Conservation (phyloP, 202 grass and related monocot genomes). For the Schoenoplectus tabernaemontani region DNA sequence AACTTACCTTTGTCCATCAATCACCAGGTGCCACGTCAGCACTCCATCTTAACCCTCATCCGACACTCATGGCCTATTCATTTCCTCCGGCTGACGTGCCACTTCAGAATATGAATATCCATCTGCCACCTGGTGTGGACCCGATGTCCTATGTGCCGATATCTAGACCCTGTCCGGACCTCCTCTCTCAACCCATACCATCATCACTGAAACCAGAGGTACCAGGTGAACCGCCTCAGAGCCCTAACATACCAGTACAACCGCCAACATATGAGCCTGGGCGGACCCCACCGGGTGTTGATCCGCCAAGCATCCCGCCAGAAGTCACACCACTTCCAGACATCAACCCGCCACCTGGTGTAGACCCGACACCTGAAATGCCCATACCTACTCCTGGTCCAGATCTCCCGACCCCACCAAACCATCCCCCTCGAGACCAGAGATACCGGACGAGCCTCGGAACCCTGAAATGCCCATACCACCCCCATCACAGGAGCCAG, state of each 20-base stretch:
- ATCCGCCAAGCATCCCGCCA: neutral
- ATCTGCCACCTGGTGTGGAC: constrained; percentile 29
- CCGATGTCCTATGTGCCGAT: neutral
- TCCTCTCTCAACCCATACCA: constrained; percentile 30
- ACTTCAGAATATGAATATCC: constrained; percentile 24
- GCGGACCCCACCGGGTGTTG: constrained; percentile 17
- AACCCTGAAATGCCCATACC: constrained; percentile 27
- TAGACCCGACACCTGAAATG: constrained; percentile 32
- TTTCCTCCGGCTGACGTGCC: neutral
- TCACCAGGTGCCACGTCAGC: neutral
- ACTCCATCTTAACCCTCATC: neutral
- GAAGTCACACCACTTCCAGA: constrained; percentile 22
- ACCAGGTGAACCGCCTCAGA: neutral
- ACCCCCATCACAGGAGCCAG: constrained; percentile 25
- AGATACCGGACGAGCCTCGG: constrained; percentile 36
- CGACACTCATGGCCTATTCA: neutral
- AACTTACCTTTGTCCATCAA: neutral
- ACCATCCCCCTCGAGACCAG: constrained; percentile 42
- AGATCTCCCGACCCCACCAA: constrained; percentile 43
- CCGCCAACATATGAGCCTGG: constrained; percentile 30
- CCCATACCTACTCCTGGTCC: constrained; percentile 27
- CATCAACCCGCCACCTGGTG: constrained; percentile 30
- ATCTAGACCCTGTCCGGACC: constrained; percentile 20
- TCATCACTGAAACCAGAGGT: constrained; percentile 17
- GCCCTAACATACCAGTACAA: neutral